Conservation (phyloP, 169 alveolate species). For the Plasmodium vivax region DNA sequence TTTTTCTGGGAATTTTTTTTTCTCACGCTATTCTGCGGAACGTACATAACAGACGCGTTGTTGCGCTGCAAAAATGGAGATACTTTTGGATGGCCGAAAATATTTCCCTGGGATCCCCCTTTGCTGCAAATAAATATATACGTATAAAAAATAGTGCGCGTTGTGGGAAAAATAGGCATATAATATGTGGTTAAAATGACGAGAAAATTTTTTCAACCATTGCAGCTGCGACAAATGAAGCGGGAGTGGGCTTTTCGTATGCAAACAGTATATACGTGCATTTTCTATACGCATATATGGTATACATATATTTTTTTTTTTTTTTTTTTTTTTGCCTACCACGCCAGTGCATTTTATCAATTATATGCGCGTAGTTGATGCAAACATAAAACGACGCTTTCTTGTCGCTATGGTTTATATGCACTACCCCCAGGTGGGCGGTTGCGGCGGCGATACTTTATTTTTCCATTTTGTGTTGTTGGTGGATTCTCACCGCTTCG, state of each 20-base stretch:
- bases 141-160: neutral
- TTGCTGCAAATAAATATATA: neutral
- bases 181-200: neutral
- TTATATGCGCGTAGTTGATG: neutral
- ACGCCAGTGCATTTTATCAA: neutral
- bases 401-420: neutral
- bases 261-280: neutral
- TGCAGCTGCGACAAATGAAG: neutral
- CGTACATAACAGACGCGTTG: neutral
- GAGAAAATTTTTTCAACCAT: neutral
- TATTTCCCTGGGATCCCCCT: neutral
- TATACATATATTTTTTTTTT: no score
- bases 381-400: neutral
- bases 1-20: neutral
- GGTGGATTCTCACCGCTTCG: neutral
- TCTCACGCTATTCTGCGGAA: neutral
- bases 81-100: neutral
- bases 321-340: neutral
- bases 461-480: neutral
- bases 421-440: neutral
- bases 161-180: neutral
- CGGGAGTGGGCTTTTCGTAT: neutral
- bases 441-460: neutral
- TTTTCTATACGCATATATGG: neutral
- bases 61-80: neutral